phyloP scores from a whole-genome alignment of 495 filamentous ascomycete species.

The Penicillium goetzii region DNA sequence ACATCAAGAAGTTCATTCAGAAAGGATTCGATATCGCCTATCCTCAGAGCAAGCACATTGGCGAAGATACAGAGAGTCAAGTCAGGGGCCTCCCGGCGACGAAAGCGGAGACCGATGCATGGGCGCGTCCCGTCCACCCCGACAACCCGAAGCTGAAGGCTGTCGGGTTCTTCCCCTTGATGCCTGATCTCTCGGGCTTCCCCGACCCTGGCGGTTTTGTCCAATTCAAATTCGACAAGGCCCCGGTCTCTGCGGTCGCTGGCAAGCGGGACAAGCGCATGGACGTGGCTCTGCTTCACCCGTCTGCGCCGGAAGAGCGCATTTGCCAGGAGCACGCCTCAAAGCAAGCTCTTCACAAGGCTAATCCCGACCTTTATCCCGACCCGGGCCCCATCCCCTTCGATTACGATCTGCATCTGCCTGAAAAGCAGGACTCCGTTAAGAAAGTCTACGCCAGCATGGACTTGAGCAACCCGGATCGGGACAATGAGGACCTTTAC shows the following conservation, averaged over 20 bases:
- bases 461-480: slow-evolving; percentile 67
- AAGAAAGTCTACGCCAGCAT: slow-evolving; percentile 73
- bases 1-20: slow-evolving; percentile 78
- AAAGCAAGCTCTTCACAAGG: slow-evolving; percentile 62
- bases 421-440: slow-evolving; percentile 57
- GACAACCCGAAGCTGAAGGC: slow-evolving; percentile 76
- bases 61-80: slow-evolving; percentile 53
- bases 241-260: slow-evolving; percentile 64
- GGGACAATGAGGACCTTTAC: slow-evolving; percentile 69
- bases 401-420: slow-evolving; percentile 83
- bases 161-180: slow-evolving; percentile 76
- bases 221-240: slow-evolving; percentile 84
- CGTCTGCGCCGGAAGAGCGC: slow-evolving; percentile 55
- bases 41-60: slow-evolving; percentile 62
- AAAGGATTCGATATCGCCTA: slow-evolving; percentile 87
- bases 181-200: slow-evolving; percentile 87
- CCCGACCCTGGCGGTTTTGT: slow-evolving; percentile 87
- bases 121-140: slow-evolving; percentile 77
- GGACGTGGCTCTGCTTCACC: slow-evolving; percentile 77
- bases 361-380: slow-evolving; percentile 63
- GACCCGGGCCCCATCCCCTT: slow-evolving; percentile 62
- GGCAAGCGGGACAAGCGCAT: slow-evolving; percentile 77
- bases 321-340: slow-evolving; percentile 51
- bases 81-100: slow-evolving; percentile 60
- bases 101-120: slow-evolving; percentile 65